Evolutionary conservation across 257 asterid species (phyloP).

Genomic region (Echites panduratus): DNA sequence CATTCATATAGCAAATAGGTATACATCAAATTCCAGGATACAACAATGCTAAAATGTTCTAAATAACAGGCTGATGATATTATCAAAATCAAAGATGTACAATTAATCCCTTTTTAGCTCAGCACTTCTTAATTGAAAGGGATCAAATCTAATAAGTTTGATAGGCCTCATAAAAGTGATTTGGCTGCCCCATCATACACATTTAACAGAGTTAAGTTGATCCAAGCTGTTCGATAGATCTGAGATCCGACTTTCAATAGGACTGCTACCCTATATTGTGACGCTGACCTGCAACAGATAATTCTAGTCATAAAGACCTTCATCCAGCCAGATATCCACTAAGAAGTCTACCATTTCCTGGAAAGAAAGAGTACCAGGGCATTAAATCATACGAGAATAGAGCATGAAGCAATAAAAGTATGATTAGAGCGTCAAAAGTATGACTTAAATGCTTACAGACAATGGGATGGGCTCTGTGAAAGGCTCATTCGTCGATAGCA

Average conservation of each 20-base stretch:
- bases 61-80: neutral
- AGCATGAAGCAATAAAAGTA: neutral
- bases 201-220: neutral
- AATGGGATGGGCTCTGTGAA: conserved; percentile 66
- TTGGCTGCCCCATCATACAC: neutral
- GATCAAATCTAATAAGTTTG: neutral
- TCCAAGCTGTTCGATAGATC: neutral
- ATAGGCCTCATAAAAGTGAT: neutral
- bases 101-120: conserved; percentile 1
- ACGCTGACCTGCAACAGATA: conserved; percentile 5
- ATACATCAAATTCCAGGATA: neutral
- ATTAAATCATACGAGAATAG: too few relatives aligned
- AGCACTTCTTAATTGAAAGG: neutral
- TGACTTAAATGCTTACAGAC: conserved; percentile 42
- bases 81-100: neutral
- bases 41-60: neutral
- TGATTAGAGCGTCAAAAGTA: neutral
- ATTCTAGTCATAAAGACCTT: conserved; percentile 69
- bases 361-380: neutral
- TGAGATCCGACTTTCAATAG: conserved; percentile 1
- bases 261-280: conserved; percentile 13
- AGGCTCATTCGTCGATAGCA: conserved; percentile 73
- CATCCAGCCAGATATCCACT: conserved; percentile 89
- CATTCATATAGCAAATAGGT: neutral
- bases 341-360: conserved; percentile 97